These are phyloP conservation scores for Trichoderma sp. DNA, from an alignment of 2,329 filamentous ascomycete genomes.

Conservation along the genomic window DNA sequence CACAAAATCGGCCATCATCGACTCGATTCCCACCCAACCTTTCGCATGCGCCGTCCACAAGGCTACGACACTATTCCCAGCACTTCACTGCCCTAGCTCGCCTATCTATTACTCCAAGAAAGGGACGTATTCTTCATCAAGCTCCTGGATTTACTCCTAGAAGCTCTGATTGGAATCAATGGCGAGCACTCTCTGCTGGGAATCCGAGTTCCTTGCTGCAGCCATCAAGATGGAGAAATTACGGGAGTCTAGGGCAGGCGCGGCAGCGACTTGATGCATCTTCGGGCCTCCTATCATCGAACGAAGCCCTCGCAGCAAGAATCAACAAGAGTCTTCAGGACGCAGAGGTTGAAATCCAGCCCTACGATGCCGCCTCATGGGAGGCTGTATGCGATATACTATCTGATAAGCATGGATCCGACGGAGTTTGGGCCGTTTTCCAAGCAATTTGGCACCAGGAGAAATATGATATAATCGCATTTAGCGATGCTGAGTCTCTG, in stretches of 20 bases:
- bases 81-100: conserved; percentile 25
- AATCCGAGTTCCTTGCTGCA: conserved; percentile 5
- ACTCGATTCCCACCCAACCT: conserved; percentile 22
- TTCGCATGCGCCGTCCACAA: not conserved
- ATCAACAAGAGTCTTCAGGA: conserved; percentile 1
- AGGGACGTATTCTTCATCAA: conserved; percentile 10
- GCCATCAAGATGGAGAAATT: conserved; percentile 25
- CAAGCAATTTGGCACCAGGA: conserved; percentile 27
- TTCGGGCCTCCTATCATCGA: not conserved
- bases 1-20: conserved; percentile 25
- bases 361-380: conserved; percentile 26
- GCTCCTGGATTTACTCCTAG: conserved; percentile 16
- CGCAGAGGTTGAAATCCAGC: conserved; percentile 1
- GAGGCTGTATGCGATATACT: conserved; percentile 26
- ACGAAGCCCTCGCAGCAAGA: not conserved
- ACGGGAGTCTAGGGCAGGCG: conserved; percentile 26
- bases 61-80: conserved; percentile 12
- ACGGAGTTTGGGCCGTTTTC: conserved; percentile 34
- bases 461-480: conserved; percentile 27
- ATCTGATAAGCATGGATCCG: conserved; percentile 27
- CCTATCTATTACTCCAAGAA: conserved; percentile 15
- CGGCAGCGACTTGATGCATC: conserved; percentile 17
- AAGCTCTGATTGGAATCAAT: conserved; percentile 17
- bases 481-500: conserved; percentile 29
- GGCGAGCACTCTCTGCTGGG: conserved; percentile 8